Evolutionary conservation across 352 stramenopile genomes (phyloP).

Genomic region (Pythium aquatile): DNA sequence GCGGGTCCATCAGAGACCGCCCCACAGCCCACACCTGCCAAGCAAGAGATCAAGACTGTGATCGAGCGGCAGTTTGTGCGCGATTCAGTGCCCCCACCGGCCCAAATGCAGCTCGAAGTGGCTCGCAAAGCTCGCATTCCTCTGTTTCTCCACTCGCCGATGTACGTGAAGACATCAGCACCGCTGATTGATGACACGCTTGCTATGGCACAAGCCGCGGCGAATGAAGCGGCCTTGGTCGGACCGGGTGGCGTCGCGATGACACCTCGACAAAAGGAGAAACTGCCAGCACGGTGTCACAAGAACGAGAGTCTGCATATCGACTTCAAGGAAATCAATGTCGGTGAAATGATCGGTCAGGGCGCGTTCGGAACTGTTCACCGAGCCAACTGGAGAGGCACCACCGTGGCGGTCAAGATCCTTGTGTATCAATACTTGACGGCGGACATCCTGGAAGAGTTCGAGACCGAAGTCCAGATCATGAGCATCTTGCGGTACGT

Average conservation of each 20-base stretch:
- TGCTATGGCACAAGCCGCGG: constrained; percentile 14
- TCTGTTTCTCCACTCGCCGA: constrained; percentile 82
- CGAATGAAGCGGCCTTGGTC: constrained; percentile 3
- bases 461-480: constrained; percentile 87
- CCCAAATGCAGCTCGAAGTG: constrained; percentile 87
- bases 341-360: constrained; percentile 83
- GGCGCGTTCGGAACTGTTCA: constrained; percentile 85
- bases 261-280: constrained; percentile 39
- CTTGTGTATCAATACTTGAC: constrained; percentile 82
- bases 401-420: constrained; percentile 83
- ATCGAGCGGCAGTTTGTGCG: constrained; percentile 75
- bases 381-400: constrained; percentile 66
- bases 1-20: neutral
- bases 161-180: constrained; percentile 80
- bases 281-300: constrained; percentile 46
- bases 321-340: constrained; percentile 73
- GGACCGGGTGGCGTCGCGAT: constrained; percentile 22
- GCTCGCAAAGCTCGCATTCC: constrained; percentile 80
- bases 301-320: constrained; percentile 83
- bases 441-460: constrained; percentile 83
- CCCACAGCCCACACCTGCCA: constrained; percentile 24
- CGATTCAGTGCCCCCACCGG: constrained; percentile 58
- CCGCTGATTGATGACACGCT: constrained; percentile 53
- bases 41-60: constrained; percentile 48
- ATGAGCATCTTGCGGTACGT: constrained; percentile 86